Conservation (phyloP, 495 filamentous ascomycete species). For the Lineolata rhizophorae region DNA sequence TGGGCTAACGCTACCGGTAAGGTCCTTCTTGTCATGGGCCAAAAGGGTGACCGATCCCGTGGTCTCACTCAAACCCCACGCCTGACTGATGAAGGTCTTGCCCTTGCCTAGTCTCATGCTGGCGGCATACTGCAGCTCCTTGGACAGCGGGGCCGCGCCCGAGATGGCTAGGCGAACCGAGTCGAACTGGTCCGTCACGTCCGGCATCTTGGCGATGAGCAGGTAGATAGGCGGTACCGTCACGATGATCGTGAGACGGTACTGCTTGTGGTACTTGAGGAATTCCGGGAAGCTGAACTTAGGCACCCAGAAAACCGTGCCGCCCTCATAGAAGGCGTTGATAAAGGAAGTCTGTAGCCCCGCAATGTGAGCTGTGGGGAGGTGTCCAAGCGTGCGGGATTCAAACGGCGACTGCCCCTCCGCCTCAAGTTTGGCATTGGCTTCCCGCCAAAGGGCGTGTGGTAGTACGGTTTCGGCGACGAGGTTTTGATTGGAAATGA, state of each 20-base stretch:
- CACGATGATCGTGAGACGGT: constrained; percentile 12
- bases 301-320: constrained; percentile 13
- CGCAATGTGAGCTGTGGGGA: constrained; percentile 26
- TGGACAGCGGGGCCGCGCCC: constrained; percentile 16
- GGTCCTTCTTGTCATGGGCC: constrained; percentile 7
- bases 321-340: constrained; percentile 7
- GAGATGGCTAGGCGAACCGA: constrained; percentile 9
- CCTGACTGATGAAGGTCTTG: constrained; percentile 12
- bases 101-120: constrained; percentile 11
- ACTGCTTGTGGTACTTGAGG: constrained; percentile 10
- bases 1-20: constrained; percentile 9
- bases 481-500: constrained; percentile 19
- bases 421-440: too few relatives aligned
- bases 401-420: constrained; percentile 7
- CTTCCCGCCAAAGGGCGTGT: too few relatives aligned
- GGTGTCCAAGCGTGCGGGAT: constrained; percentile 26
- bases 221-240: constrained; percentile 16
- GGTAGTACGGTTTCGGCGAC: constrained; percentile 13
- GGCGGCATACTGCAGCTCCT: constrained; percentile 9
- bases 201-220: constrained; percentile 12
- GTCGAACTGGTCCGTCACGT: constrained; percentile 12
- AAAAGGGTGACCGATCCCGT: constrained; percentile 8
- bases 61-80: constrained; percentile 15
- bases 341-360: constrained; percentile 23
- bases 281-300: constrained; percentile 12